Evolutionary conservation across 164 flowering plant species (phyloP), one percentile per base, ranked within the genome.

Genomic region (Kingdonia uniflora): DNA sequence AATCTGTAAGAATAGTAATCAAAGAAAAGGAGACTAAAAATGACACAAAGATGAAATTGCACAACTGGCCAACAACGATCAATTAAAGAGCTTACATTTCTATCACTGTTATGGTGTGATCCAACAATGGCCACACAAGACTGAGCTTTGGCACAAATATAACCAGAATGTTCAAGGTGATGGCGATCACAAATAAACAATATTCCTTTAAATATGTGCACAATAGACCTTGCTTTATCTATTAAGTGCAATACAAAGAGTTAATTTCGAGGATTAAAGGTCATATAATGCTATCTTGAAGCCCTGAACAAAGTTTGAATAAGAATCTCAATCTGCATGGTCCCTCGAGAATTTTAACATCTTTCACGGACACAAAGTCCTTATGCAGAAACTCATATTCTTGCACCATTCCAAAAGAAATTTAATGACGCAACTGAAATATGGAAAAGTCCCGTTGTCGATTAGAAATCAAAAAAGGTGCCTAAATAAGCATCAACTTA

Each of bases 181-280:
- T 89, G 97, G 19, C 97, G 85, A 56, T 94, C 97, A 72, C 68
- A 71, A 19, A 94, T 74, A 68, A 94, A 94, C 64, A 94, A 49
- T 37, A 89, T 56, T 52, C 99, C 95, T 69, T 70, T 79, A 56
- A 63, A 81, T 47, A 94, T 87, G 68, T 89, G 97, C 49, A 83
- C 95, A 21, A 94, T 92, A 23, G 95, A 54, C 99, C 99, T 78
- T 84, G 97, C 62, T 87, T 89, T 15, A 92, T 97, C 99, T 94
- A 59, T 49, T 19, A 22, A 41, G 16, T 29, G 23, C 2, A 29
- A 52, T 48, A 41, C 49, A 4, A 29, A 44, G 26, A 41, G 13
- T 44, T 5, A 35, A 46, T 60, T 40, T 59, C 1, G 26, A 16
- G 15, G 19, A 15, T 11, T n/a, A 43, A 59, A 54, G 22, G 3